Conservation (phyloP, 2,329 filamentous ascomycete genomes). For the Geosmithia flava region DNA sequence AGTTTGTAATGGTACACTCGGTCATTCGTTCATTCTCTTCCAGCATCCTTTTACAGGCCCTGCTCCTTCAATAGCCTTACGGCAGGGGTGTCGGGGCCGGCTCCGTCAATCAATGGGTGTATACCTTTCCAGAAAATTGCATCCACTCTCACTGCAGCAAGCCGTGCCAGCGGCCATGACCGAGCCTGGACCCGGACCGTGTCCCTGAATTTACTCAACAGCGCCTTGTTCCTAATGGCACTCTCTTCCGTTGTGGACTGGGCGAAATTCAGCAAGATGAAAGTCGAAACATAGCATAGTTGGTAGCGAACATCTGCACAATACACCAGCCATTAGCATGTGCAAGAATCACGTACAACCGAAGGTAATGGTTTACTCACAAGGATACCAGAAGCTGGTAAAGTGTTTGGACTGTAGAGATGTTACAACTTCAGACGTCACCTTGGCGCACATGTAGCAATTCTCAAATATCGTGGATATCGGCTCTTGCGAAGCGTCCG, state of each 20-base stretch:
- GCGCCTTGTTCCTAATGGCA: conserved; percentile 5
- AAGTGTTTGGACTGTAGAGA: conserved; percentile 10
- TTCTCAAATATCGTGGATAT: conserved; percentile 12
- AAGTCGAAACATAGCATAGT: conserved; percentile 11
- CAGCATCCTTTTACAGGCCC: background rate
- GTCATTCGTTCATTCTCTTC: background rate
- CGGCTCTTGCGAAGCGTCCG: conserved; percentile 7
- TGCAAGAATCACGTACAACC: background rate
- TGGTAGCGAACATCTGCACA: conserved; percentile 11
- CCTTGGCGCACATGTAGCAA: conserved; percentile 10
- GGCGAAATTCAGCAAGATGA: conserved; percentile 10
- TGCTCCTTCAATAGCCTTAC: conserved; percentile 4
- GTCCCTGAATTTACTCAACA: conserved; percentile 10
- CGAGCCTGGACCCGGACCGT: conserved; percentile 10
- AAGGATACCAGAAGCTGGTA: conserved; percentile 10
- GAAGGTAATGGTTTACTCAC: conserved; percentile 4
- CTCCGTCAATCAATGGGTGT: conserved; percentile 5
- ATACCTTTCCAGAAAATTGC: conserved; percentile 12
- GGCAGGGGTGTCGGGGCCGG: conserved; percentile 10
- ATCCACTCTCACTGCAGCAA: conserved; percentile 12
- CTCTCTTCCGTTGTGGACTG: conserved; percentile 9
- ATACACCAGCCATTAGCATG: background rate
- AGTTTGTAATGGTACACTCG: no score
- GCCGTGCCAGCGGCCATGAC: conserved; percentile 10
- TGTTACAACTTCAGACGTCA: conserved; percentile 9